Evolutionary conservation across 331 rosid species (phyloP), one percentile per base, ranked within the genome.

Genomic region (Spiraea crenata): DNA sequence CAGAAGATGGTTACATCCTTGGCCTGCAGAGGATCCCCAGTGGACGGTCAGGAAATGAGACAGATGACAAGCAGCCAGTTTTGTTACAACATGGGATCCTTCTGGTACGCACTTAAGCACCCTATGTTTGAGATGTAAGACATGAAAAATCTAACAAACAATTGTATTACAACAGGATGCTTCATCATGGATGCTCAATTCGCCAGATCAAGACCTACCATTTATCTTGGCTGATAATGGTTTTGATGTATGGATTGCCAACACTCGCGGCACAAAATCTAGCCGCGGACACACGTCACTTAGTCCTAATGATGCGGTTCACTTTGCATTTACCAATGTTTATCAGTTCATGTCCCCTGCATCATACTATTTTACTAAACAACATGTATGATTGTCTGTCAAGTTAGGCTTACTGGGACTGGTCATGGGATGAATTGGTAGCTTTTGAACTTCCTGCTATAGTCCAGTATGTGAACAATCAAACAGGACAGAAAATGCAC

Each of bases 341-440:
- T 49, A 69, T n/a, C 40, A 11, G 52, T 15, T 47, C 49, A 35
- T 38, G 10, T 12, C 65, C 39, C 35, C 9, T 56, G 40, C 25
- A 25, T 68, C 57, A 25, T 41, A 38, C 41, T 56, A 25, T 3
- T 7, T 51, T 41, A 38, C 72, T 50, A 67, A 16, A 25, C 17
- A 56, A n/a, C 38, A 52, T 17, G 60, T 5, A 50, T 12, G 7
- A 1, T 31, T 44, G 14, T 57, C 10, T 25, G 4, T 70, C 10
- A 0, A 6, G 13, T 6, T 68, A 91, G 97, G 83, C 66, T 63
- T 91, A 86, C 38, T 91, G 97, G 97, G 69, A 91, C 35, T 91
- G 96, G 96, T 82, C 96, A 71, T 91, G 96, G 93, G 97, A 91
- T 87, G 92, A 91, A 82, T 62, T 87, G 69, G 96, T 83, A 8